Conservation (phyloP, 495 filamentous ascomycete species). For the Podospora anserina region DNA sequence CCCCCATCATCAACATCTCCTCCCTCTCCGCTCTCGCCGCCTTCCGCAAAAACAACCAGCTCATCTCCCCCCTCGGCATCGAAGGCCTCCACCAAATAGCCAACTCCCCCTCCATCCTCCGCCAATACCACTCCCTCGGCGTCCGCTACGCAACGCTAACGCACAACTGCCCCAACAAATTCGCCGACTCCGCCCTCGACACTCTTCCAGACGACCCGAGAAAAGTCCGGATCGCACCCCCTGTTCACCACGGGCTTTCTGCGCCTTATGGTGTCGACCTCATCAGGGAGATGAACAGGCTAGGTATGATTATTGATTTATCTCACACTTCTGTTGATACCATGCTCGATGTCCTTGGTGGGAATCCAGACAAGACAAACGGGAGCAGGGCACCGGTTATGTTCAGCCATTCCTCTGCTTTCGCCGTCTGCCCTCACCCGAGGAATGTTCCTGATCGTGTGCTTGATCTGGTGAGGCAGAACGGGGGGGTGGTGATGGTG, state of each 20-base stretch:
- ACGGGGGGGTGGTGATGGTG: conserved; percentile 67
- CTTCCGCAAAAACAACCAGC: conserved; percentile 53
- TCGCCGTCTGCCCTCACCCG: conserved; percentile 64
- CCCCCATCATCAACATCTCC: conserved; percentile 49
- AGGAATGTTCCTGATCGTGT: conserved; percentile 73
- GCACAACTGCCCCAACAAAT: conserved; percentile 90
- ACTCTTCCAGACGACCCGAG: conserved; percentile 30
- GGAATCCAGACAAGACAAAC: conserved; percentile 39
- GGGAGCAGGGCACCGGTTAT: conserved; percentile 66
- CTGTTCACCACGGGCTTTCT: conserved; percentile 61
- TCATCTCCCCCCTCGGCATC: conserved; percentile 70
- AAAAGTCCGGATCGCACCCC: conserved; percentile 43
- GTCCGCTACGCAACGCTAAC: conserved; percentile 88
- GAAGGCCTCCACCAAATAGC: conserved; percentile 96
- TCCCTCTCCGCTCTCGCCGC: conserved; percentile 55
- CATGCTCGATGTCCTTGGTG: conserved; percentile 65
- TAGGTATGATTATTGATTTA: conserved; percentile 77
- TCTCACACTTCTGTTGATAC: conserved; percentile 65
- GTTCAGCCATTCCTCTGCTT: conserved; percentile 68
- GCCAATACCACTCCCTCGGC: conserved; percentile 71
- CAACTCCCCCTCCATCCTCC: conserved; percentile 73
- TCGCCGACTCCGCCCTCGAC: conserved; percentile 76
- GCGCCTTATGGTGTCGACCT: conserved; percentile 61
- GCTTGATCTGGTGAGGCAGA: conserved; percentile 58
- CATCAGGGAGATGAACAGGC: conserved; percentile 72